Evolutionary conservation across 495 filamentous ascomycete species (phyloP).

Genomic region (Annulohypoxylon bovei): DNA sequence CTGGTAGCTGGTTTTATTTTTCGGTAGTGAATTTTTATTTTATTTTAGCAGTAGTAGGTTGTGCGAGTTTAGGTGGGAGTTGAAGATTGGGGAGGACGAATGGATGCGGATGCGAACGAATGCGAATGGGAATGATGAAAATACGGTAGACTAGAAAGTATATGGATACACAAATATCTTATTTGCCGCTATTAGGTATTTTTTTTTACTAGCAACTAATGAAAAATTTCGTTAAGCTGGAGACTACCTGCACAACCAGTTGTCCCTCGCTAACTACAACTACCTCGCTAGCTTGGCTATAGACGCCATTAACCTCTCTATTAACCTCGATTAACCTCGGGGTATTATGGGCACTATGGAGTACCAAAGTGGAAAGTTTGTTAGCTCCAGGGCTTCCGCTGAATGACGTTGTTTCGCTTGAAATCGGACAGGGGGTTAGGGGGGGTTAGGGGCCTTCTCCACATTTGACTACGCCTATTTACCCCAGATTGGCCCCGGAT

Average conservation of each 20-base stretch:
- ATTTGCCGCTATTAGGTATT: slow-evolving; percentile 6
- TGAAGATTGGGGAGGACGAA: neutral
- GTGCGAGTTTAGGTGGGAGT: neutral
- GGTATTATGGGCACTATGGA: neutral
- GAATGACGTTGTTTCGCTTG: slow-evolving; percentile 36
- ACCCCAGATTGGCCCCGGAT: slow-evolving; percentile 42
- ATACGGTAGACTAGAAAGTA: neutral
- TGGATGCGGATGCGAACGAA: neutral
- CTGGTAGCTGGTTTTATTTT: neutral
- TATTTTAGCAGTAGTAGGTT: slow-evolving; percentile 4
- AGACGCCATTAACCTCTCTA: neutral
- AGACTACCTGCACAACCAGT: slow-evolving; percentile 16
- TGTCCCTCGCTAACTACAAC: slow-evolving; percentile 25
- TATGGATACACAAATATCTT: neutral
- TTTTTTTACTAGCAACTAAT: neutral
- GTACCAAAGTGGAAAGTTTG: neutral
- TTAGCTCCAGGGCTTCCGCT: slow-evolving; percentile 8
- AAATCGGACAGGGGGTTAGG: slow-evolving; percentile 6
- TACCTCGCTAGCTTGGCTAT: slow-evolving; percentile 13
- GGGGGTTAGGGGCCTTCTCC: slow-evolving; percentile 10
- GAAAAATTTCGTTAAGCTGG: neutral
- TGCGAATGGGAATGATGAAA: neutral
- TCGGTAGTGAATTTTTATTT: slow-evolving; percentile 5
- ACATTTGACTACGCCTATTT: slow-evolving; percentile 27
- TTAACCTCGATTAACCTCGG: neutral